A percentile compares a stretch with the other conserved stretches of the same genome.
These are phyloP conservation scores for Penicillium nucicola DNA, from an alignment of 495 filamentous ascomycete species.

Conservation along the genomic window DNA sequence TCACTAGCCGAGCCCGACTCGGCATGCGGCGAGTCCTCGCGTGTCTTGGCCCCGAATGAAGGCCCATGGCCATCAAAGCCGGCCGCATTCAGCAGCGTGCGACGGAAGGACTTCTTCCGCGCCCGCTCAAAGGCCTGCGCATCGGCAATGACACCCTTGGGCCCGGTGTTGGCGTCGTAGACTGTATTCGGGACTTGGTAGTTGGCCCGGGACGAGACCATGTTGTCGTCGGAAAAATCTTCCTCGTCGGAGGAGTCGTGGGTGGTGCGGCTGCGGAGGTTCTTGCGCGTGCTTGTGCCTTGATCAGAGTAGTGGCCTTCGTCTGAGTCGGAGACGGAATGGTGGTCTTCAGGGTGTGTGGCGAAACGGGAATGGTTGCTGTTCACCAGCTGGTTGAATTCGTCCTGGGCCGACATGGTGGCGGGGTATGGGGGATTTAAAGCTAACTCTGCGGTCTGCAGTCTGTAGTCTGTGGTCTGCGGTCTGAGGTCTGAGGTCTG, in stretches of 20 bases:
- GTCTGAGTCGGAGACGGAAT: constrained; percentile 36
- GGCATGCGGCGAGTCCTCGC: constrained; percentile 38
- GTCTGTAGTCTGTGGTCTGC: too few species aligned
- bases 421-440: constrained; percentile 15
- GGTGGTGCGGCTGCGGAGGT: constrained; percentile 32
- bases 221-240: constrained; percentile 26
- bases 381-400: constrained; percentile 72
- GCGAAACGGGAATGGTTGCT: constrained; percentile 45
- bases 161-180: constrained; percentile 86
- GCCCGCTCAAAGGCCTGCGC: constrained; percentile 87
- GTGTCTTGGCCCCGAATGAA: constrained; percentile 28
- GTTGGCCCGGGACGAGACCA: constrained; percentile 40
- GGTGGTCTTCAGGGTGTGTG: constrained; percentile 59
- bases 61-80: constrained; percentile 24
- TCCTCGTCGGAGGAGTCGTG: constrained; percentile 53
- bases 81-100: constrained; percentile 41
- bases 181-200: constrained; percentile 56
- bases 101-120: constrained; percentile 59
- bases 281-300: constrained; percentile 51
- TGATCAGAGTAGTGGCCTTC: constrained; percentile 42
- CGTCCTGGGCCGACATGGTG: constrained; percentile 73
- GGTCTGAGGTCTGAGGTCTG: too few species aligned
- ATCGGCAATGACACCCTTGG: constrained; percentile 97
- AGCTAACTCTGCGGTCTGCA: too few species aligned
- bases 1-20: constrained; percentile 36